Evolutionary conservation across 2,329 filamentous ascomycete genomes (phyloP).

Genomic region (Penicillium olsonii): DNA sequence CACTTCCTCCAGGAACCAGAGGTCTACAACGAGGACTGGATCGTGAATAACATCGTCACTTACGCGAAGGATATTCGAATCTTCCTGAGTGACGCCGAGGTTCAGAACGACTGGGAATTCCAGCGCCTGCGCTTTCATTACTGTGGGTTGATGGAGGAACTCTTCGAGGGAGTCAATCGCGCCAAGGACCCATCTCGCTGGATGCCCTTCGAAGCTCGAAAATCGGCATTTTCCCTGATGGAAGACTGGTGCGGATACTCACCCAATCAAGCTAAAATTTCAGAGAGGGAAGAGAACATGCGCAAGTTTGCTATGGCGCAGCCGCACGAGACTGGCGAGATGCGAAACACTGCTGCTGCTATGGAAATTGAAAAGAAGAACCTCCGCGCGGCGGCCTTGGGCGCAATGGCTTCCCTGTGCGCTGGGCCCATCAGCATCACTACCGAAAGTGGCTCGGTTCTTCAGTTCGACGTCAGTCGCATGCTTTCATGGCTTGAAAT

Average conservation of each 20-base stretch:
- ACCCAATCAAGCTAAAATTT: constrained; percentile 81
- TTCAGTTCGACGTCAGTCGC: constrained; percentile 88
- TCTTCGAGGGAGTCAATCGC: constrained; percentile 88
- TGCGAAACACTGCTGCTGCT: constrained; percentile 77
- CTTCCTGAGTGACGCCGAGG: constrained; percentile 90
- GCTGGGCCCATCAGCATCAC: constrained; percentile 79
- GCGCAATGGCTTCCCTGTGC: constrained; percentile 92
- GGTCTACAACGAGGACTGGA: constrained; percentile 84
- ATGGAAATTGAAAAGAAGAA: constrained; percentile 98
- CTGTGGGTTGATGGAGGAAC: constrained; percentile 86
- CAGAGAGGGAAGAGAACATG: constrained; percentile 82
- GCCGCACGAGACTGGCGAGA: constrained; percentile 70
- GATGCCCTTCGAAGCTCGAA: constrained; percentile 96
- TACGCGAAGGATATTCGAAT: constrained; percentile 92
- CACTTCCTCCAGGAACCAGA: constrained; percentile 80
- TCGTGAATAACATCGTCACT: constrained; percentile 80
- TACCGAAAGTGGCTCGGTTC: constrained; percentile 80
- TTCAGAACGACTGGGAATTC: constrained; percentile 93
- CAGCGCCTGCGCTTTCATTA: constrained; percentile 90
- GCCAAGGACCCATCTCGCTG: constrained; percentile 83
- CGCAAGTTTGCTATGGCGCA: constrained; percentile 80
- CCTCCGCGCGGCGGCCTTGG: constrained; percentile 83
- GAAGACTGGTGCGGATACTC: constrained; percentile 99
- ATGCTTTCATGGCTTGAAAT: constrained; percentile 95
- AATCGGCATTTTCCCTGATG: constrained; percentile 94